Base-by-base conservation (phyloP, 805 yeast genomes). In the Candida verbasci region DNA sequence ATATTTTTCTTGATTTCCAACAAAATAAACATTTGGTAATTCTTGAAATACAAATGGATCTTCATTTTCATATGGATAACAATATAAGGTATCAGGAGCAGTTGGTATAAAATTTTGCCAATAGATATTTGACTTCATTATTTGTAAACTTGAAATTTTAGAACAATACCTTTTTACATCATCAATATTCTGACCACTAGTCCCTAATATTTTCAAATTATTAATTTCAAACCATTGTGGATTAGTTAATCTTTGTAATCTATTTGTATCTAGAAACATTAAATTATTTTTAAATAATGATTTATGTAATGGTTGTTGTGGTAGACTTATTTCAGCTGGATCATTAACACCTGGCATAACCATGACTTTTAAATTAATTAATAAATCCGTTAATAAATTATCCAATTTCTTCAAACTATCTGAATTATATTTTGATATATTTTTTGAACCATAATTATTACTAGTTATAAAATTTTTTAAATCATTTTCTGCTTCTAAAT, bases 71-170 rank as follows among this genome's bases (percentile, higher is more conserved):
- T 71, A 89, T 1, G 98, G 97, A 49, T 86, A 88, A 46, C 95
- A 80, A 72, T 89, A 83, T 29, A 93, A 61, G 0, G 98, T 93
- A 52, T 93, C 97, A 0, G 98, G 98, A 1, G 96, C 95, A 0
- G 97, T 88, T 2, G 98, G 98, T 1, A 86, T 80, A 17, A 86
- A 67, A 51, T 86, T 86, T 50, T 88, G 91, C 95, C 96, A 89
- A 31, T 65, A 61, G 24, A 93, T 52, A 0, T 86, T 82, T 11
- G 78, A 68, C 47, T 80, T 84, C 64, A 91, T 69, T 15, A 62
- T 48, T 12, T 39, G 17, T 8, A 50, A 53, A 1, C 52, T 51
- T 20, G 23, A 18, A 9, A 20, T 28, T 20, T 68, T 60, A 8
- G 35, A 32, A 39, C 72, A 52, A 49, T 91, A 91, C 49, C 81